phyloP scores from a whole-genome alignment of 1,284 basidiomycete genomes.

The Apiotrichum sp. region DNA sequence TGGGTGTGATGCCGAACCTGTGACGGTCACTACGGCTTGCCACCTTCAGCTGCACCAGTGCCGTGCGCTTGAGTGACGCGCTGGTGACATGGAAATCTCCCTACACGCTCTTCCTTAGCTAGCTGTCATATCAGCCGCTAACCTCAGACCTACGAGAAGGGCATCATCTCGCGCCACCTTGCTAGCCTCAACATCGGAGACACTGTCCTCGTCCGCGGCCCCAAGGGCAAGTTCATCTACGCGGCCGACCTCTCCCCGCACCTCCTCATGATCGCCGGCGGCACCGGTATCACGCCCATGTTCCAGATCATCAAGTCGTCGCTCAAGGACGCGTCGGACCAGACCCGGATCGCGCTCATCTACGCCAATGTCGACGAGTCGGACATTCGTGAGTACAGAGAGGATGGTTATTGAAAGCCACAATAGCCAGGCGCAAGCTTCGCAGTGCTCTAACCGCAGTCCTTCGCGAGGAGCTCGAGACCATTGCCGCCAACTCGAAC shows the following conservation, averaged over 20 bases:
- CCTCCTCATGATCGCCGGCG: conserved; percentile 94
- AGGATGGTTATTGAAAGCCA: too few species aligned
- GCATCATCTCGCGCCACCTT: conserved; percentile 89
- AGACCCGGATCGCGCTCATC: conserved; percentile 76
- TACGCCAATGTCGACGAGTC: conserved; percentile 93
- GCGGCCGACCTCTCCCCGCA: conserved; percentile 60
- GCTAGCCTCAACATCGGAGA: conserved; percentile 76
- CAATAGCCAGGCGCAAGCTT: too few species aligned
- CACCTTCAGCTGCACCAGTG: too few species aligned
- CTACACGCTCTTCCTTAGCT: too few species aligned
- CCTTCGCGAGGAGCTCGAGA: conserved; percentile 73
- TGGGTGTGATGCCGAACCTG: too few species aligned
- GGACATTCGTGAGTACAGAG: conserved; percentile 57
- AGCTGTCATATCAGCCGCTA: not conserved
- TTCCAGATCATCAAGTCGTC: conserved; percentile 86
- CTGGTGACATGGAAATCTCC: too few species aligned
- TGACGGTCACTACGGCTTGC: too few species aligned
- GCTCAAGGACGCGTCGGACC: conserved; percentile 78
- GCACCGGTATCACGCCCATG: conserved; percentile 95
- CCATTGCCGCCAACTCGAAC: conserved; percentile 55
- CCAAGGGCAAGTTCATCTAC: conserved; percentile 91
- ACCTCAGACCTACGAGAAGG: conserved; percentile 83
- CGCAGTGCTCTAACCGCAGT: conserved; percentile 47
- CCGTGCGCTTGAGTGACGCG: too few species aligned
- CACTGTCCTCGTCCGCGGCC: conserved; percentile 83